Conservation (phyloP, 441 rosid species). For the Omphalea diandra region DNA sequence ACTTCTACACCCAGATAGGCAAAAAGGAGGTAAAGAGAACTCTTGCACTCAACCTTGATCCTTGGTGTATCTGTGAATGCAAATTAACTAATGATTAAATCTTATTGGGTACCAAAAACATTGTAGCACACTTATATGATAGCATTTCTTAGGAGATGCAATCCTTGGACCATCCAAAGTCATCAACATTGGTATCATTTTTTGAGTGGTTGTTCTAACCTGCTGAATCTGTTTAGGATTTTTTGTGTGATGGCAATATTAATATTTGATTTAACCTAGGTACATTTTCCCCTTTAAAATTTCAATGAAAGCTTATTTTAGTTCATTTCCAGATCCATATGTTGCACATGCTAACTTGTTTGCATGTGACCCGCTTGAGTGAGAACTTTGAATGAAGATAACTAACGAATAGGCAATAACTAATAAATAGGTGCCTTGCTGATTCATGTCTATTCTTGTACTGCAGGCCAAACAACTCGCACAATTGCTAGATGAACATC, state of each 20-base stretch:
- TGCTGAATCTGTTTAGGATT: background rate
- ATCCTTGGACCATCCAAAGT: background rate
- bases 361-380: background rate
- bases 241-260: background rate
- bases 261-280: background rate
- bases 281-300: background rate
- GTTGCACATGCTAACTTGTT: background rate
- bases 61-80: background rate
- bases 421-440: background rate
- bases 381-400: background rate
- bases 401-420: background rate
- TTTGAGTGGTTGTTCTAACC: background rate
- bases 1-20: conserved; percentile 66
- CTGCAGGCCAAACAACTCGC: conserved; percentile 53
- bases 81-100: background rate
- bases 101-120: background rate
- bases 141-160: background rate
- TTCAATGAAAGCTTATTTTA: background rate
- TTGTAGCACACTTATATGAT: background rate
- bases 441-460: background rate
- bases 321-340: background rate
- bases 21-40: conserved; percentile 54
- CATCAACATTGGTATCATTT: background rate
- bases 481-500: conserved; percentile 57
- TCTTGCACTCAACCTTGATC: background rate